Base-by-base conservation (phyloP, 2,329 filamentous ascomycete species). In the Penicillium digitatum region DNA sequence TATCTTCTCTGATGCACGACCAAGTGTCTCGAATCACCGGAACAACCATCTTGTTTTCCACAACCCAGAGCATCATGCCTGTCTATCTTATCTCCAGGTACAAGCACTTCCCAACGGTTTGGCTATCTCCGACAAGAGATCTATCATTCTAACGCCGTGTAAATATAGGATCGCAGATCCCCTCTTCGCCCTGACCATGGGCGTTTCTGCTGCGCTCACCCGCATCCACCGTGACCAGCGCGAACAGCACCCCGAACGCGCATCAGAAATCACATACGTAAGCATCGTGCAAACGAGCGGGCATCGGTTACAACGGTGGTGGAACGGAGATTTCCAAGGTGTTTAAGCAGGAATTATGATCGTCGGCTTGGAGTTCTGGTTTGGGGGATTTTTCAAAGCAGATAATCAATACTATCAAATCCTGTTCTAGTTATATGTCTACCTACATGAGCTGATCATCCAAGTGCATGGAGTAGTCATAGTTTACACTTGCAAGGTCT, bases 171-270 rank as follows among this genome's bases (percentile, higher is more conserved):
- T 78, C 56, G 75, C 72, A 6, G 81, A 84, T 63, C 81, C 81
- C 31, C 52, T 83, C 55, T 84, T 84, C 62, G 81, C 81, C 24
- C 54, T 70, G 20, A 51, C 64, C 24, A 81, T 83, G 63, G 81
- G 81, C 45, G 66, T 78, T 10, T 75, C 77, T 9, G 79, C 81
- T n/a, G 78, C 81, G 12, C 68, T 75, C 22, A 69, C 79, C 20
- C 77, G 81, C n/a, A 80, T 83, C 60, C 78, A 76, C 53, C 76
- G 81, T 12, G 81, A 83, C 59, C 76, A 83, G 66, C 73, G 69
- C 39, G 79, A 81, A 59, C 75, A 77, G 61, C 66, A 72, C 40
- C 75, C 73, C 5, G 67, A 72, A 27, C 63, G 66, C 29, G 70
- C 72, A 16, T 62, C 66, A 10, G 69, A 74, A 45, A 67, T 73